A percentile compares a stretch with the other conserved stretches of the same genome.
phyloP scores from a whole-genome alignment of 164 flowering plant genomes.

The Stephania yunnanensis region DNA sequence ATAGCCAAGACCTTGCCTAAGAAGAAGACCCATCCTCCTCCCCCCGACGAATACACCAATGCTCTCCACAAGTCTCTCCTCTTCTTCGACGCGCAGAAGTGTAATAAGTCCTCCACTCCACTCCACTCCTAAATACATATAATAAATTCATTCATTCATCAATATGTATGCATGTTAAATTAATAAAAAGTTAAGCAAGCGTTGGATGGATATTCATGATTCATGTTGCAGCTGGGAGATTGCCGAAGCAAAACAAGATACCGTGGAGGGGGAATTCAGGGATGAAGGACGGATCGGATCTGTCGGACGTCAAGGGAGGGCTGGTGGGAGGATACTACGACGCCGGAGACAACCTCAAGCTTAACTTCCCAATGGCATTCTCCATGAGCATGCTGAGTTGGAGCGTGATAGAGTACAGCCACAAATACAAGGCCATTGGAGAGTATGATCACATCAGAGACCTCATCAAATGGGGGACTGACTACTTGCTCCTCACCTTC shows the following conservation, averaged over 20 bases:
- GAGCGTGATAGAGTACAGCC: conserved; percentile 72
- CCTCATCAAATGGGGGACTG: conserved; percentile 89
- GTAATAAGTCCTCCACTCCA: conserved; percentile 38
- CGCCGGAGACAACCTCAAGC: conserved; percentile 73
- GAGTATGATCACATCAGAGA: conserved; percentile 62
- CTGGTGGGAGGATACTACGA: conserved; percentile 88
- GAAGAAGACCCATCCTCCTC: conserved; percentile 33
- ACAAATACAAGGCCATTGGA: conserved; percentile 49
- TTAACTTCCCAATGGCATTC: conserved; percentile 72
- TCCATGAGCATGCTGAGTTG: conserved; percentile 88
- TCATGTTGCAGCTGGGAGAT: conserved; percentile 56
- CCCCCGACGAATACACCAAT: conserved; percentile 60
- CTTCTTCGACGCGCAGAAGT: conserved; percentile 87
- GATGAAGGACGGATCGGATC: conserved; percentile 49
- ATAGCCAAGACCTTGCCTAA: conserved; percentile 53
- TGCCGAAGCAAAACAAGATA: conserved; percentile 48
- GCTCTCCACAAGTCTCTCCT: conserved; percentile 75
- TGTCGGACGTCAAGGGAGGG: conserved; percentile 41
- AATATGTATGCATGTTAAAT: too few relatives aligned
- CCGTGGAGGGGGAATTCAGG: conserved; percentile 72
- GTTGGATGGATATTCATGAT: too few relatives aligned
- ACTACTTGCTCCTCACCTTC: conserved; percentile 76
- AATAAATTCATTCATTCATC: too few relatives aligned
- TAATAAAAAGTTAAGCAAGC: too few relatives aligned
- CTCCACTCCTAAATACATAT: too few relatives aligned